A percentile compares a stretch with the other conserved stretches of the same genome.
phyloP scores from a whole-genome alignment of 495 filamentous ascomycete species.

The Penicillium simplicissimum region DNA sequence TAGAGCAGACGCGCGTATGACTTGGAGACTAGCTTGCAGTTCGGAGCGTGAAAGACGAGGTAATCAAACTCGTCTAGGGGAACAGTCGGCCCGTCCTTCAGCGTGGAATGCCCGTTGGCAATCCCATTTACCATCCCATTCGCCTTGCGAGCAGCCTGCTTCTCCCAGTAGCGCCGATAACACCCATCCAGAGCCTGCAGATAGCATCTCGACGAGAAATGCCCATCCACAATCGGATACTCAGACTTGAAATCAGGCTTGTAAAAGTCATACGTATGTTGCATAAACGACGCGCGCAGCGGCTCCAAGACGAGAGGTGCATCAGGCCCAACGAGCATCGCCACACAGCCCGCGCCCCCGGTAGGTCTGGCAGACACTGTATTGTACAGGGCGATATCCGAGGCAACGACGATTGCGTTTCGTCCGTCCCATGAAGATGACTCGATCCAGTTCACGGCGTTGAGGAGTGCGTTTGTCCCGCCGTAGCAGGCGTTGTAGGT shows the following conservation, averaged over 20 bases:
- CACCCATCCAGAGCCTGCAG: conserved; percentile 91
- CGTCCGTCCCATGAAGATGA: conserved; percentile 97
- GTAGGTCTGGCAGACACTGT: conserved; percentile 93
- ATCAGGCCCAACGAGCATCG: conserved; percentile 88
- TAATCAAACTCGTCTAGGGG: conserved; percentile 91
- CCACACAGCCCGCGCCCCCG: conserved; percentile 90
- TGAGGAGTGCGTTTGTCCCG: conserved; percentile 95
- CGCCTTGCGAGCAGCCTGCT: conserved; percentile 50
- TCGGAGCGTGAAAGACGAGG: conserved; percentile 91
- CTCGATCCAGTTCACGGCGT: conserved; percentile 94
- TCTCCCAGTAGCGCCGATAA: conserved; percentile 92
- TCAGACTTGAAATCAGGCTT: conserved; percentile 97
- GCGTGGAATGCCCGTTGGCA: conserved; percentile 29
- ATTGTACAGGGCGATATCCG: conserved; percentile 96
- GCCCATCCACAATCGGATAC: conserved; percentile 94
- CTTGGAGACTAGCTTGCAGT: conserved; percentile 95
- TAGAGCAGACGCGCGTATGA: conserved; percentile 92
- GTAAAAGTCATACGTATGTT: conserved; percentile 97
- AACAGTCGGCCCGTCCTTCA: conserved; percentile 17
- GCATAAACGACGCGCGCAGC: conserved; percentile 85
- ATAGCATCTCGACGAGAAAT: conserved; percentile 93
- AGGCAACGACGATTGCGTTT: conserved; percentile 86
- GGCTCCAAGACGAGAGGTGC: conserved; percentile 88
- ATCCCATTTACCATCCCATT: conserved; percentile 58
- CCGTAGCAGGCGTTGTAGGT: conserved; percentile 99